A percentile compares a stretch with the other conserved stretches of the same genome.
Conservation (phyloP, 176 grass and related monocot species). For the Rhipidocladum racemiflorum region DNA sequence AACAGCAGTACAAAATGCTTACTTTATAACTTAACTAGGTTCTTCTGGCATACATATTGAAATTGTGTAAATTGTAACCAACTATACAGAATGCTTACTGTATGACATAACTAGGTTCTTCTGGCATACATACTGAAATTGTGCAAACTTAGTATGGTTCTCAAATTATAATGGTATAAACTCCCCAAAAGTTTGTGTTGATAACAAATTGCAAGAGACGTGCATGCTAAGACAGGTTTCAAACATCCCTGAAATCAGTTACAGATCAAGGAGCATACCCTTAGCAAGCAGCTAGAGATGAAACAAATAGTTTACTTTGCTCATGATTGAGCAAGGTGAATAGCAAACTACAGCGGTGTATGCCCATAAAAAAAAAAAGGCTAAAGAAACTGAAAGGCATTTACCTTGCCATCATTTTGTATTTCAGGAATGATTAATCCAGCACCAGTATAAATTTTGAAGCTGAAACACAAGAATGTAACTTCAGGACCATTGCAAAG, state of each 20-base stretch:
- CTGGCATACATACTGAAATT: slow-evolving; percentile 8
- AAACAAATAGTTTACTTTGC: slow-evolving; percentile 3
- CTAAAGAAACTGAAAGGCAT: slow-evolving; percentile 3
- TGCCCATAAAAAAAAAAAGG: slow-evolving; percentile 11
- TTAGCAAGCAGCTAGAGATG: neutral
- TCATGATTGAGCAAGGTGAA: neutral
- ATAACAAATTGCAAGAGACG: neutral
- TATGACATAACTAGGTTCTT: neutral
- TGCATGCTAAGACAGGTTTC: neutral
- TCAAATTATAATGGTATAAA: neutral
- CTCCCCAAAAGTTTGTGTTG: neutral
- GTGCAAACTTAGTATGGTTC: neutral
- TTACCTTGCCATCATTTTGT: slow-evolving; percentile 84
- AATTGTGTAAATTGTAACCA: neutral
- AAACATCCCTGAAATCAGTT: neutral
- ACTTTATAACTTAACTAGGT: neutral
- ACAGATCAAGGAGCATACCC: neutral
- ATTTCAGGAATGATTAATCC: slow-evolving; percentile 95
- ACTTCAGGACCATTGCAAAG: slow-evolving; percentile 19
- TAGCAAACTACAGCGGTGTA: neutral
- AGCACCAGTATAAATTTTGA: slow-evolving; percentile 91
- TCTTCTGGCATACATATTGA: neutral
- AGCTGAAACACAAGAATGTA: slow-evolving; percentile 52
- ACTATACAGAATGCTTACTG: neutral
- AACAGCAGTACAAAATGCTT: neutral